phyloP scores from a whole-genome alignment of 768 basidiomycete species.

The Porpolomopsis calyptriformis region DNA sequence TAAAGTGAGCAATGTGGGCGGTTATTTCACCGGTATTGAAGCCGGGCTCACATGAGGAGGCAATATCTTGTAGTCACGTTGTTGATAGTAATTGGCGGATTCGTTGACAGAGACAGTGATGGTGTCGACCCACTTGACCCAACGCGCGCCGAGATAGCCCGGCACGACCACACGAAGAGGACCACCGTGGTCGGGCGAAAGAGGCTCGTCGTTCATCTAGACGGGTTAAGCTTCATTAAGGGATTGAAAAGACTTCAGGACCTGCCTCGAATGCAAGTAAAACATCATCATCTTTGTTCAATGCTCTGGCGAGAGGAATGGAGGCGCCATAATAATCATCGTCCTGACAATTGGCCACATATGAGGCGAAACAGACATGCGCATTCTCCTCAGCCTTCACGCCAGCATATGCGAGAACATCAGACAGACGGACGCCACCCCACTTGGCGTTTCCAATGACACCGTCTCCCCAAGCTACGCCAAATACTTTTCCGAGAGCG shows the following conservation, averaged over 20 bases:
- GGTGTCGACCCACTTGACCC: slow-evolving; percentile 68
- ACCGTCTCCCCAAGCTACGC: slow-evolving; percentile 56
- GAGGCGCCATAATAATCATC: slow-evolving; percentile 56
- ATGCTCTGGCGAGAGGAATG: slow-evolving; percentile 42
- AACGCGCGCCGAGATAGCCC: slow-evolving; percentile 57
- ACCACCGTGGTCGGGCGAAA: slow-evolving; percentile 52
- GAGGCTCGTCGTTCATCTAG: slow-evolving; percentile 55
- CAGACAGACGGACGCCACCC: slow-evolving; percentile 49
- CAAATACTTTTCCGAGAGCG: slow-evolving; percentile 42
- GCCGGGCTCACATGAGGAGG: slow-evolving; percentile 33
- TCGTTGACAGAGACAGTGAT: slow-evolving; percentile 44
- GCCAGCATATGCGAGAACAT: slow-evolving; percentile 39
- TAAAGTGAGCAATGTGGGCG: neutral
- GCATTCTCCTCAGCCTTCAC: slow-evolving; percentile 23
- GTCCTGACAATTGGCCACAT: slow-evolving; percentile 50
- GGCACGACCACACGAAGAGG: slow-evolving; percentile 61
- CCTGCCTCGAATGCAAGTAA: slow-evolving; percentile 52
- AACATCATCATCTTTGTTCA: slow-evolving; percentile 37
- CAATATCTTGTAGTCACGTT: slow-evolving; percentile 58
- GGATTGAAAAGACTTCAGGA: neutral
- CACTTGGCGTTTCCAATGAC: slow-evolving; percentile 63
- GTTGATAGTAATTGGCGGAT: slow-evolving; percentile 62
- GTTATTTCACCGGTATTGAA: neutral
- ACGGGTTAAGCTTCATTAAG: neutral
- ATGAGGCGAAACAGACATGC: slow-evolving; percentile 54